Base-by-base conservation (phyloP, 2,329 filamentous ascomycete species). In the Periglandula ipomoeae region DNA sequence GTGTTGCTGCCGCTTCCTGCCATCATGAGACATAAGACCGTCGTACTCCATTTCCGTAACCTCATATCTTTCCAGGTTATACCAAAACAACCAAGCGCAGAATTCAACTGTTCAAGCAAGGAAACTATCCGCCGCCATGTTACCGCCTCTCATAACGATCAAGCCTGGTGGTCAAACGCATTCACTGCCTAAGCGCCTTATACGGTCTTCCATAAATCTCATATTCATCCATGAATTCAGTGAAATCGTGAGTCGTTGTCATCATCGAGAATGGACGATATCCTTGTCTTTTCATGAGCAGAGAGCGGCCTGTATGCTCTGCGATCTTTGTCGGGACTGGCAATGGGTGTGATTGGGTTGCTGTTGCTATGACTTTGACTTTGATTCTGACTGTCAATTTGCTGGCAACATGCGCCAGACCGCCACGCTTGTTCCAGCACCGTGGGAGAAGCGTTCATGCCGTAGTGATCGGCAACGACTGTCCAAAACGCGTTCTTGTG, bases 401-500 rank as follows among this genome's bases (percentile, higher is more conserved):
- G 56, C 61, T 66, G 62, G 66, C 68, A 67, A 57, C 69, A 67
- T 24, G 64, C 59, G 35, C 70, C 73, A 9, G 70, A 68, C 61
- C 72, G 75, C 81, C 84, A 89, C n/a, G 82, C 80, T 61, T 84
- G 81, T 67, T 88, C 85, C 19, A 89, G 72, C 30, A 80, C 71
- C 13, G 74, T 71, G 1, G 84, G 78, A 44, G 78, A 82, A 2
- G 74, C 73, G 30, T 80, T 77, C 13, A 70, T 65, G 47, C 85
- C 85, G 59, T 90, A 90, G 58, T 89, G 84, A 23, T 78, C 70
- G 26, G 85, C 85, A 32, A 91, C 76, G 43, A 78, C 74, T 30
- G 77, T 72, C 86, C 87, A 91, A 69, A 91, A 90, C 8, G 78
- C 76, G 45, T 75, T 72, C 39, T 84, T 80, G 65, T 88, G 85